Conservation (phyloP, 2,329 filamentous ascomycete species). For the Orbilia brochopaga region DNA sequence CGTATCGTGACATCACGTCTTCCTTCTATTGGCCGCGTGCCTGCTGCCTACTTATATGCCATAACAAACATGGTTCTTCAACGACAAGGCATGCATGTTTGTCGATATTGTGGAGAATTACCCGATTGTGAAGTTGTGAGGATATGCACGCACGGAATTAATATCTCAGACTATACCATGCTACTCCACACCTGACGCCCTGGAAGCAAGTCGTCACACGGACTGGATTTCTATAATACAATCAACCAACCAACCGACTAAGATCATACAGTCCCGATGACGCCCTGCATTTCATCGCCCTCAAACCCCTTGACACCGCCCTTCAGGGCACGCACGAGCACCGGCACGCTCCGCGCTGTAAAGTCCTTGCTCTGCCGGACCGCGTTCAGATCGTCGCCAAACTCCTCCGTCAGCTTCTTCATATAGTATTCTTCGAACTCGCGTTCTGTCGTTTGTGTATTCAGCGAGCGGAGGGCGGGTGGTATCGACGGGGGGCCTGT, state of each 20-base stretch:
- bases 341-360: conserved; percentile 59
- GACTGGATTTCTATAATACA: too few species aligned
- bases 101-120: too few species aligned
- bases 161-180: too few species aligned
- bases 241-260: not conserved
- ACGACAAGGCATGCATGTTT: too few species aligned
- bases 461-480: conserved; percentile 17
- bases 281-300: conserved; percentile 59
- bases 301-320: conserved; percentile 61
- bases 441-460: conserved; percentile 27
- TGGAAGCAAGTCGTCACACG: too few species aligned
- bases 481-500: conserved; percentile 28
- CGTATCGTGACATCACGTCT: too few species aligned
- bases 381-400: conserved; percentile 64
- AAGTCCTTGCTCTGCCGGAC: conserved; percentile 64
- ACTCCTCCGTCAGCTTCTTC: conserved; percentile 57
- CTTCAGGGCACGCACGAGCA: conserved; percentile 63
- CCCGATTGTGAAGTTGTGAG: too few species aligned
- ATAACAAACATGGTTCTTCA: too few species aligned
- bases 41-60: too few species aligned
- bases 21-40: too few species aligned
- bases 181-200: too few species aligned
- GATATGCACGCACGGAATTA: too few species aligned
- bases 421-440: conserved; percentile 48
- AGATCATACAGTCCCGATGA: conserved; percentile 36